Base-by-base conservation (phyloP, 2,329 filamentous ascomycete species). In the Calonectria naviculata region DNA sequence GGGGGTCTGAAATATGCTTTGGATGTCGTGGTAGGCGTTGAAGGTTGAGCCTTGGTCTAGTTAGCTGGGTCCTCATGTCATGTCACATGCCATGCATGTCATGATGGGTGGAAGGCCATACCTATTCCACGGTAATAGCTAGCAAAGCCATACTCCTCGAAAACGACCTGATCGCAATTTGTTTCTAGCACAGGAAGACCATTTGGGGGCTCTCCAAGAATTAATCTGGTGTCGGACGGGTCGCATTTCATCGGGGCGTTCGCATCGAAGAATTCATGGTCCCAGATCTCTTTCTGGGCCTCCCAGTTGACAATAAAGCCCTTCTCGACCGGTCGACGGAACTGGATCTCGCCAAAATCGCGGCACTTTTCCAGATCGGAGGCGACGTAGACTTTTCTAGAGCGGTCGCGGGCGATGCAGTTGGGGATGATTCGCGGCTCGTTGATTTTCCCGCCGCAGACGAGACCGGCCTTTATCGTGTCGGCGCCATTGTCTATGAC, bases 261-360 rank as follows among this genome's bases (percentile, higher is more conserved):
- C 69, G 89, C 86, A 75, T 93, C 91, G 77, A 97, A 92, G 79
- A 98, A 94, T 71, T 95, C 92, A 76, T 93, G 91, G 79, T 98
- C 95, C 97, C 97, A 99, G 63, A 99, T 94, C 79, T 97, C 95
- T 83, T 94, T 96, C 85, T 99, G 91, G 0, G 93, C 93, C 83
- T 99, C 97, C 97, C 97, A 99, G 80, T 96, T 98, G 72, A 98
- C 95, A 61, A 98, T 88, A 80, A 94, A 98, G 9, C 97, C 97
- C 83, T 95, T 97, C 83, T 99, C 97, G 1, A 98, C 94, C 0
- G 97, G 97, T 0, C 96, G 88, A 1, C 96, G 90, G 79, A 98
- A 98, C 10, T 91, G 89, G 24, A 97, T 91, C 81, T 98, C 96
- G 74, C 95, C 95, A 85, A 95, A 98, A 80, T 99, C 96, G 74